Conservation (phyloP, 148 eudicot species). For the Chenopodium formosanum region DNA sequence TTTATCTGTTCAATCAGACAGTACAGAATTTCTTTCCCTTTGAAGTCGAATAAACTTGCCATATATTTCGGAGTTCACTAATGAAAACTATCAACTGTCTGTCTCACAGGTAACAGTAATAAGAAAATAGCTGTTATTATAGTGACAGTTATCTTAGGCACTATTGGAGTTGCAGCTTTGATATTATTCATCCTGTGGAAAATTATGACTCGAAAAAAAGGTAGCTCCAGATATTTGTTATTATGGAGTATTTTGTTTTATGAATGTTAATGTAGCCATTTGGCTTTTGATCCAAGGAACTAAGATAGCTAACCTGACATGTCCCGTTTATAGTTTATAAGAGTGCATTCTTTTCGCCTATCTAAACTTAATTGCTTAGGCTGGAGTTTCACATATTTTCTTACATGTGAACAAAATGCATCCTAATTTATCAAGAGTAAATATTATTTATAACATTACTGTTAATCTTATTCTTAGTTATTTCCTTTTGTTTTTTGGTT, state of each 20-base stretch:
- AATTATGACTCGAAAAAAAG: background rate
- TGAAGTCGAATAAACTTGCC: background rate
- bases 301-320: background rate
- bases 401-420: too few relatives aligned
- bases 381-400: too few relatives aligned
- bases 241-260: too few relatives aligned
- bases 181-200: slow-evolving; percentile 21
- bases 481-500: too few relatives aligned
- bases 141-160: slow-evolving; percentile 9
- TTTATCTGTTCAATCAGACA: too few relatives aligned
- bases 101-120: slow-evolving; percentile 17
- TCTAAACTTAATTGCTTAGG: too few relatives aligned
- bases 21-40: background rate
- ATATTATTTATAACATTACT: too few relatives aligned
- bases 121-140: slow-evolving; percentile 19
- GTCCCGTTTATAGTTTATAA: background rate
- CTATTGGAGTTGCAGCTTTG: background rate
- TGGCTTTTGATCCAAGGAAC: background rate
- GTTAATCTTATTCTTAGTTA: too few relatives aligned
- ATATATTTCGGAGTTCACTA: too few relatives aligned
- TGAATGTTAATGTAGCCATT: too few relatives aligned
- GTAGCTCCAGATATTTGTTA: slow-evolving; percentile 1
- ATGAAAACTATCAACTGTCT: background rate
- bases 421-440: too few relatives aligned
- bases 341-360: too few relatives aligned